Percentiles rank a stretch among this genome's conserved stretches.
Conservation (phyloP, 768 basidiomycete genomes). For the Phanerodontia chrysosporium region DNA sequence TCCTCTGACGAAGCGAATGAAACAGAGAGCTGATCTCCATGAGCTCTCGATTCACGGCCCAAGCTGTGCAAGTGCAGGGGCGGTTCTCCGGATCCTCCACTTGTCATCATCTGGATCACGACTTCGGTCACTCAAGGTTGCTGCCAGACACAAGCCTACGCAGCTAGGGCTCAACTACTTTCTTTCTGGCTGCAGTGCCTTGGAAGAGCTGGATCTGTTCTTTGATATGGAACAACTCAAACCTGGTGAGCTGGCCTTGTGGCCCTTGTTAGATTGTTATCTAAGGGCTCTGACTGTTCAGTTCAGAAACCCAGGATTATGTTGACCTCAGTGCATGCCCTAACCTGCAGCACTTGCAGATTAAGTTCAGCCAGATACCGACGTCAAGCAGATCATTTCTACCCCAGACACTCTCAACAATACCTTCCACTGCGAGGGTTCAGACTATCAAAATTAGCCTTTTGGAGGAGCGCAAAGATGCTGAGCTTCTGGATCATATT, state of each 20-base stretch:
- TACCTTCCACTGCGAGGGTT: background rate
- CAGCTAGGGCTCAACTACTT: background rate
- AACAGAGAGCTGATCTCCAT: background rate
- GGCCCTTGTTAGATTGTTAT: background rate
- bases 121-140: background rate
- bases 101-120: background rate
- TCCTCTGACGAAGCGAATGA: background rate
- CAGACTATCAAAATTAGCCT: background rate
- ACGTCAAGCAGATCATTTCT: background rate
- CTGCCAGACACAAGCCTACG: background rate
- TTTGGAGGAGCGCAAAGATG: background rate
- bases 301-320: background rate
- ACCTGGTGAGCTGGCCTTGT: background rate
- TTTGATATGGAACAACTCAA: background rate
- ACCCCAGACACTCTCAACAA: background rate
- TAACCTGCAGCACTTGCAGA: background rate
- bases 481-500: background rate
- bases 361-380: background rate
- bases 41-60: background rate
- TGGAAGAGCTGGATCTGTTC: background rate
- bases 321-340: background rate
- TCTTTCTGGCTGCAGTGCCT: background rate
- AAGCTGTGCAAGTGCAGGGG: background rate
- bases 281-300: background rate
- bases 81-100: background rate